Base-by-base conservation (phyloP, 306 rosid species). In the Urtica urens region DNA sequence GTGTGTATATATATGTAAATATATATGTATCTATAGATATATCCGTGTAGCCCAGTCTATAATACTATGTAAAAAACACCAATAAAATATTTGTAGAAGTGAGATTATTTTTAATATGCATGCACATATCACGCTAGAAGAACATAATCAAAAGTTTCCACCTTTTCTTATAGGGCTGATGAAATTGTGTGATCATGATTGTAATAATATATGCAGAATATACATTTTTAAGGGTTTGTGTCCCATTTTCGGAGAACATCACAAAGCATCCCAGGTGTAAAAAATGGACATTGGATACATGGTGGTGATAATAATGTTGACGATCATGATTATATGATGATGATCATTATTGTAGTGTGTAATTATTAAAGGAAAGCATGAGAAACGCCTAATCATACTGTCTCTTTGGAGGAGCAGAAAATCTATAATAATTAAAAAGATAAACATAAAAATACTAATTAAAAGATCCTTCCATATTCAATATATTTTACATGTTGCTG, bases 391-490 rank as follows among this genome's bases (percentile, higher is more conserved):
- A 56, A 77, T 77, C 27, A 86, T 82, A 60, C 69, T 82, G 82
- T 79, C 76, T 28, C 16, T 25, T 7, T n/a, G 28, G 14, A 9
- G 48, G 20, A 21, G 29, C n/a, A 37, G 30, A 62, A 71, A 61
- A 68, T 47, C 40, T 35, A 35, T 79, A 70, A n/a, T n/a, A n/a
- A n/a, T n/a, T n/a, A n/a, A 62, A 49, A 74, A 69, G 67, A 68
- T 44, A 80, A n/a, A n/a, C n/a, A n/a, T n/a, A n/a, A n/a, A n/a
- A n/a, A n/a, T n/a, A n/a, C n/a, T n/a, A n/a, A n/a, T n/a, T n/a
- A n/a, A 72, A 62, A 55, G 78, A 64, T 71, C 72, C 80, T 69
- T 78, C 70, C 51, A 62, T 55, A n/a, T n/a, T n/a, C n/a, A n/a
- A n/a, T n/a, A n/a, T n/a, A n/a, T n/a, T 63, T 62, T 28, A 68